Conservation (phyloP, 441 rosid species). For the Syzygium malaccense region DNA sequence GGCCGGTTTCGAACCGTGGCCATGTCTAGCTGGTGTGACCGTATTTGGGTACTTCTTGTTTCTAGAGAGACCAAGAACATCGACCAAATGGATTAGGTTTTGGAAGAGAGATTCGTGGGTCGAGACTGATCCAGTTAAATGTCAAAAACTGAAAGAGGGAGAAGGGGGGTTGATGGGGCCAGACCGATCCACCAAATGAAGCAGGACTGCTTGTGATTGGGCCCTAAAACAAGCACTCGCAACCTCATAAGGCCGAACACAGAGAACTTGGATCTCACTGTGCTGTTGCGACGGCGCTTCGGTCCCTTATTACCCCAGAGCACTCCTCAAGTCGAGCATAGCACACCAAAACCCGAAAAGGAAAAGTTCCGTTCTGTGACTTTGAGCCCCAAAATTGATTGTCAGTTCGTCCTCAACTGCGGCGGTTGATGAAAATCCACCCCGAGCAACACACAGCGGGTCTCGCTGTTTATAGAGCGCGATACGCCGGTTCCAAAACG, state of each 20-base stretch:
- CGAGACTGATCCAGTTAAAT: too few species aligned
- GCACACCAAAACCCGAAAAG: background rate
- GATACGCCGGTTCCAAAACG: too few species aligned
- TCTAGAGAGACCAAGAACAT: too few species aligned
- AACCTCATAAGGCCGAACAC: background rate
- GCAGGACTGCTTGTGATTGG: background rate
- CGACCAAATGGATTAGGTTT: too few species aligned
- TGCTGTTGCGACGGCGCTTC: background rate
- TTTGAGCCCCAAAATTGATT: background rate
- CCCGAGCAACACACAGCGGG: too few species aligned
- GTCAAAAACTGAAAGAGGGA: too few species aligned
- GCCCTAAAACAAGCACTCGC: background rate
- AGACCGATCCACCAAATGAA: background rate
- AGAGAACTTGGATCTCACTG: background rate
- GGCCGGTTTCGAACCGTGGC: too few species aligned
- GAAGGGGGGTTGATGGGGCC: background rate
- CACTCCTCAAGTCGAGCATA: background rate
- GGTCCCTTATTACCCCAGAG: background rate
- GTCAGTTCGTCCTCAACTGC: background rate
- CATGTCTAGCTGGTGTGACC: too few species aligned
- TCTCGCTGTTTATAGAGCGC: too few species aligned
- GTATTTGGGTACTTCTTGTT: too few species aligned
- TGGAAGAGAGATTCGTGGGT: too few species aligned
- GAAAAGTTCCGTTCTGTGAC: background rate
- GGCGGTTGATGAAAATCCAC: background rate